These are phyloP conservation scores for Diplodia intermedia DNA, from an alignment of 2,329 filamentous ascomycete species.

Conservation along the genomic window DNA sequence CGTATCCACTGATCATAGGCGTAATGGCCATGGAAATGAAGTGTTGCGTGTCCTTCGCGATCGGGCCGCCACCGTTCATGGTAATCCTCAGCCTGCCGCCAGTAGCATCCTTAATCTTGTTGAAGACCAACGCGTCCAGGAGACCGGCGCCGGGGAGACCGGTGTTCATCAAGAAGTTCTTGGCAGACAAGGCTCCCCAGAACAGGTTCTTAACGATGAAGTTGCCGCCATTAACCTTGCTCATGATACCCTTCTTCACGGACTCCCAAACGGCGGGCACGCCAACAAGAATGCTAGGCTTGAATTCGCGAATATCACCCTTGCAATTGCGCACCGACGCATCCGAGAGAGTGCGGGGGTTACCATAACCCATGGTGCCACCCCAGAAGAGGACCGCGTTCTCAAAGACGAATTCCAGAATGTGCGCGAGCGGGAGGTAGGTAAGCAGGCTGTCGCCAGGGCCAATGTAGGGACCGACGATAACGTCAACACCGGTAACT, in stretches of 20 bases:
- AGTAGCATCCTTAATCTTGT: slow-evolving; percentile 87
- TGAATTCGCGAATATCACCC: slow-evolving; percentile 92
- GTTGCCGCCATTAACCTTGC: slow-evolving; percentile 74
- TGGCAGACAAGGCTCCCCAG: slow-evolving; percentile 69
- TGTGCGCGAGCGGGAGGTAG: slow-evolving; percentile 93
- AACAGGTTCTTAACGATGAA: slow-evolving; percentile 79
- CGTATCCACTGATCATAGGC: slow-evolving; percentile 94
- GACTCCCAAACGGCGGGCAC: slow-evolving; percentile 86
- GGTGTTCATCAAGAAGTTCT: slow-evolving; percentile 65
- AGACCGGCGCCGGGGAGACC: slow-evolving; percentile 71
- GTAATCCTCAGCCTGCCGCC: slow-evolving; percentile 87
- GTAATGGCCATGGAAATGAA: slow-evolving; percentile 93
- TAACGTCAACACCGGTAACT: slow-evolving; percentile 78
- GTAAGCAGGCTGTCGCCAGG: slow-evolving; percentile 81
- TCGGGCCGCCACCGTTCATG: slow-evolving; percentile 92
- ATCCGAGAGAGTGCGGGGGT: slow-evolving; percentile 87
- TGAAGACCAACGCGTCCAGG: slow-evolving; percentile 86
- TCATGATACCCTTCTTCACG: slow-evolving; percentile 9
- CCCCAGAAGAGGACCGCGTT: slow-evolving; percentile 89
- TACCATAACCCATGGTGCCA: slow-evolving; percentile 91
- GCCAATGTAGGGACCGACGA: slow-evolving; percentile 79
- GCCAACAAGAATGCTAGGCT: slow-evolving; percentile 87
- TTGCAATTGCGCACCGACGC: slow-evolving; percentile 84
- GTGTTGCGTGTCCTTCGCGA: slow-evolving; percentile 83
- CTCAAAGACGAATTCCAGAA: slow-evolving; percentile 95